A percentile compares a stretch with the other conserved stretches of the same genome.
Evolutionary conservation across 1,284 basidiomycete species (phyloP).

Genomic region (Ceratobasidium theobromae): DNA sequence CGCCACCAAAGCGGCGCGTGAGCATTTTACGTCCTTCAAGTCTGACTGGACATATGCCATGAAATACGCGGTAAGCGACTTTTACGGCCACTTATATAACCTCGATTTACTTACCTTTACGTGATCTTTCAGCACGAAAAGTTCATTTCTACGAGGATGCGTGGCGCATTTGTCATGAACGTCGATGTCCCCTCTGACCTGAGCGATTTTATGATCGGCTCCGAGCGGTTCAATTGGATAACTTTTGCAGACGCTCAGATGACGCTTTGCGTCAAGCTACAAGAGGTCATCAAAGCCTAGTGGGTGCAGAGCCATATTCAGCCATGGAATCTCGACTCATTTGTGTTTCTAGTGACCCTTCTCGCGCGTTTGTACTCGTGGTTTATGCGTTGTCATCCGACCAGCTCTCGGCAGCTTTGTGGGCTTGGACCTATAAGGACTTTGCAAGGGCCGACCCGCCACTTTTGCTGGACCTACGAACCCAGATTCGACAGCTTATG

Average conservation of each 20-base stretch:
- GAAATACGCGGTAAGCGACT: constrained; percentile 14
- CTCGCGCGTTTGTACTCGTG: constrained; percentile 9
- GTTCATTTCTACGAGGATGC: constrained; percentile 15
- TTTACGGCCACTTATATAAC: not conserved
- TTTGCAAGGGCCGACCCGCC: not conserved
- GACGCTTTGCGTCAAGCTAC: constrained; percentile 13
- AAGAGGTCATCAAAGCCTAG: constrained; percentile 13
- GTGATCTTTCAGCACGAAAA: not conserved
- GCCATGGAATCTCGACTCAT: not conserved
- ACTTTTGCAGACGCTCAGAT: constrained; percentile 11
- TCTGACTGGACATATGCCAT: not conserved
- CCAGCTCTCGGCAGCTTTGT: constrained; percentile 12
- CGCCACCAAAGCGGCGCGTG: constrained; percentile 3
- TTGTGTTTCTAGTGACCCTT: not conserved
- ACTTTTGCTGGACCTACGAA: not conserved
- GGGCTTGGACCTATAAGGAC: constrained; percentile 16
- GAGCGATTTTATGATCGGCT: constrained; percentile 1
- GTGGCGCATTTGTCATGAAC: constrained; percentile 13
- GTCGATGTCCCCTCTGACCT: not conserved
- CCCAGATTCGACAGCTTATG: constrained; percentile 3
- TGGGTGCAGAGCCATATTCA: not conserved
- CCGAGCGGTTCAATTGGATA: constrained; percentile 13
- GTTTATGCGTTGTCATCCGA: constrained; percentile 15
- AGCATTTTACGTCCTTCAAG: not conserved
- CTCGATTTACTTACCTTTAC: not conserved